These are phyloP conservation scores for Thymus quinquecostatus DNA, from an alignment of 257 asterid genomes.

Conservation along the genomic window DNA sequence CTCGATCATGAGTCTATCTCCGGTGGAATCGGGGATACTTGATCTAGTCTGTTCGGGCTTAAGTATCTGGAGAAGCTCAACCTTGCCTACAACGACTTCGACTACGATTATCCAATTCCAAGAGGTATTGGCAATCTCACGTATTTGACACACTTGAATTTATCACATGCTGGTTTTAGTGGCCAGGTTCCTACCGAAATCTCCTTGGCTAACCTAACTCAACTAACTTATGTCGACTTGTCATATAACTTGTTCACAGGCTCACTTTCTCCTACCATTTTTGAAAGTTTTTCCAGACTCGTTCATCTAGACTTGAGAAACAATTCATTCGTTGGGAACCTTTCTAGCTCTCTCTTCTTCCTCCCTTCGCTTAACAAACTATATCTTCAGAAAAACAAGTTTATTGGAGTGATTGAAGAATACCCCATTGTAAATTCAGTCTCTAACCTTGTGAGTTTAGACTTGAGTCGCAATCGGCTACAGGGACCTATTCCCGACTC, in stretches of 20 bases:
- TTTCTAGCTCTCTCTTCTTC: too few species aligned
- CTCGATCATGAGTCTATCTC: too few species aligned
- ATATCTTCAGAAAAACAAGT: not conserved
- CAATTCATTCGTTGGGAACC: too few species aligned
- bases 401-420: not conserved
- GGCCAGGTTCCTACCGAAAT: not conserved
- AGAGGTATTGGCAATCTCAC: not conserved
- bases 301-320: not conserved
- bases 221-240: not conserved
- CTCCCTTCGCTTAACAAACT: not conserved
- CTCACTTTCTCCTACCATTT: not conserved
- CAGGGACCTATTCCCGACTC: too few species aligned
- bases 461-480: too few species aligned
- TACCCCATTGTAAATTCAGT: not conserved
- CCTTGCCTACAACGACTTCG: not conserved
- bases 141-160: slow-evolving; percentile 8
- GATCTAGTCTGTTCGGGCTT: too few species aligned
- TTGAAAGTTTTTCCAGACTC: not conserved
- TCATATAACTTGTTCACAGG: not conserved
- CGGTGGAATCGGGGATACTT: too few species aligned
- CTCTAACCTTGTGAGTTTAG: not conserved
- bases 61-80: too few species aligned
- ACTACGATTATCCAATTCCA: not conserved
- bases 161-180: not conserved
- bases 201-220: not conserved